phyloP scores from a whole-genome alignment of 2,329 filamentous ascomycete species.

The Aquanectria penicillioides region DNA sequence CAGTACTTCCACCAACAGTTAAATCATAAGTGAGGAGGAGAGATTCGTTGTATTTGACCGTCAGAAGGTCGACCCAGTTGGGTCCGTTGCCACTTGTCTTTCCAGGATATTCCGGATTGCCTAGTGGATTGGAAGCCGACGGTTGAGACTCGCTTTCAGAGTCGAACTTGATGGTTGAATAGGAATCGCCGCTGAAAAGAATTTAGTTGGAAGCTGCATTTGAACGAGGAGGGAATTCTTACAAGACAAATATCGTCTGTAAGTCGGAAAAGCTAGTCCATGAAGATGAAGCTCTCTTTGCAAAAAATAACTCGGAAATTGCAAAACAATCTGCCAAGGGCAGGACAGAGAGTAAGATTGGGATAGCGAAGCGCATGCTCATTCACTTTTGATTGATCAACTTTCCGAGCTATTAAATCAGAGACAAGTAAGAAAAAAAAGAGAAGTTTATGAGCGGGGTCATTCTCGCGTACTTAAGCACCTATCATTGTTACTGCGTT shows the following conservation, averaged over 20 bases:
- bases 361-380: no score
- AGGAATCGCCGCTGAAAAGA: neutral
- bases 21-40: neutral
- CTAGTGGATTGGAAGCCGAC: neutral
- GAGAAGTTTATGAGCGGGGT: no score
- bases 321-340: no score
- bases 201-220: neutral
- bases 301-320: no score
- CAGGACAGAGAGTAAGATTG: no score
- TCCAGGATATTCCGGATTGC: conserved; percentile 1
- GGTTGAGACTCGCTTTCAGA: neutral
- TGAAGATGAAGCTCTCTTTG: no score
- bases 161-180: neutral
- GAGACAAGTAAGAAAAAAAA: no score
- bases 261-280: neutral
- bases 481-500: no score
- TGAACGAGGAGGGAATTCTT: neutral
- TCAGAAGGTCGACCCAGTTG: conserved; percentile 5
- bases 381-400: no score
- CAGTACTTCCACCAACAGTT: neutral
- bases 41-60: neutral
- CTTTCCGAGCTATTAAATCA: no score
- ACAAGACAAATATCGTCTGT: neutral
- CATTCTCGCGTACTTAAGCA: no score
- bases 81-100: neutral